phyloP scores from a whole-genome alignment of 2,329 filamentous ascomycete species.

The Aureobasidium musti region DNA sequence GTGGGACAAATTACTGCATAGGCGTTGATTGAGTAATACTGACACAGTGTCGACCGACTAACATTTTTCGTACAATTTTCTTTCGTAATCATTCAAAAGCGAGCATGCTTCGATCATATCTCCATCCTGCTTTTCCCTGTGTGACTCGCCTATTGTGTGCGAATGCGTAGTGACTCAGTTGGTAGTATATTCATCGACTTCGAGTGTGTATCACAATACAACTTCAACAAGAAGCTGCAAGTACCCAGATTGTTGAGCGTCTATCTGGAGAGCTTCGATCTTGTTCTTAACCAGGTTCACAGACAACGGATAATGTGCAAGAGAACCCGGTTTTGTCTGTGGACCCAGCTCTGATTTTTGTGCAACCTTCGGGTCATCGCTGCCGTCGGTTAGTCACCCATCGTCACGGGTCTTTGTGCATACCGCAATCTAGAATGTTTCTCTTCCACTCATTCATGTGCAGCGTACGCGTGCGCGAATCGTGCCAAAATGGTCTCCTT shows the following conservation, averaged over 20 bases:
- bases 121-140: background rate
- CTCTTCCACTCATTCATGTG: background rate
- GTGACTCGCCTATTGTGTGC: background rate
- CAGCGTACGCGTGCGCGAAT: background rate
- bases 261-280: background rate
- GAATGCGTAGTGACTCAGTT: too few species aligned
- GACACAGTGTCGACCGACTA: background rate
- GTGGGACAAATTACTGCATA: conserved; percentile 10
- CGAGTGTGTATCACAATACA: background rate
- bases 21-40: background rate
- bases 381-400: conserved; percentile 17
- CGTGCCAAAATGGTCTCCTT: background rate
- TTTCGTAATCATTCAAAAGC: conserved; percentile 9
- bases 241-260: conserved; percentile 1
- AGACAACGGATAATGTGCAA: conserved; percentile 2
- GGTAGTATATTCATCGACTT: background rate
- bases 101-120: background rate
- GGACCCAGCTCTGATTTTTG: background rate
- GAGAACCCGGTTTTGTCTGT: conserved; percentile 15
- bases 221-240: conserved; percentile 9
- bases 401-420: conserved; percentile 16
- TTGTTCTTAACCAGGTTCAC: conserved; percentile 8
- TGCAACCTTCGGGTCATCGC: conserved; percentile 3
- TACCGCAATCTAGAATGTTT: conserved; percentile 9
- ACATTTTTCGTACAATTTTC: background rate